Conservation (phyloP, 768 basidiomycete species). For the Tulasnella sp. region DNA sequence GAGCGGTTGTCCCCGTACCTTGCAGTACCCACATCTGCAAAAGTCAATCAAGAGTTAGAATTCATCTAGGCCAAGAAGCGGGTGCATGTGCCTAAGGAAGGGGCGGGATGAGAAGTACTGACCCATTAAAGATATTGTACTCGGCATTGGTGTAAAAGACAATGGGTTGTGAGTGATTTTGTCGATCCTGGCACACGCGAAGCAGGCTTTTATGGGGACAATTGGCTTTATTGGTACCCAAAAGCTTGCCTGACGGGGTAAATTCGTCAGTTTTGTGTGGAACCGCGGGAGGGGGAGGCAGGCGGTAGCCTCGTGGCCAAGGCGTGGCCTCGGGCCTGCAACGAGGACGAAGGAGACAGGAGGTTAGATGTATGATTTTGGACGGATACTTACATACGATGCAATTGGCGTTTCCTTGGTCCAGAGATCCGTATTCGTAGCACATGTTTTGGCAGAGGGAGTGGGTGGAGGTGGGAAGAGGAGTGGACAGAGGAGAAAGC, state of each 20-base stretch:
- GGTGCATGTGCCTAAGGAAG: not conserved
- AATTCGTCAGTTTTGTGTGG: slow-evolving; percentile 6
- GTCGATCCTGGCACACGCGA: slow-evolving; percentile 14
- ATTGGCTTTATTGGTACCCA: not conserved
- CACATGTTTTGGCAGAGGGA: slow-evolving; percentile 2
- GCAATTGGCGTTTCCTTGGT: slow-evolving; percentile 4
- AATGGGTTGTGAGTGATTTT: slow-evolving; percentile 23
- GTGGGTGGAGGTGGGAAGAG: not conserved
- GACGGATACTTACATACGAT: slow-evolving; percentile 9
- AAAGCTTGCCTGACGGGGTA: slow-evolving; percentile 12
- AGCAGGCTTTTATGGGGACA: slow-evolving; percentile 10
- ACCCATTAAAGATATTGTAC: slow-evolving; percentile 18
- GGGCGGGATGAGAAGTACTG: not conserved
- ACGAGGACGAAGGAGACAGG: slow-evolving; percentile 6
- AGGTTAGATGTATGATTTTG: not conserved
- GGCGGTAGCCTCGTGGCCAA: slow-evolving; percentile 8
- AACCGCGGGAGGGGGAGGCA: not conserved
- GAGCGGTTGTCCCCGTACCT: slow-evolving; percentile 37
- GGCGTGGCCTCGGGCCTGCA: slow-evolving; percentile 10
- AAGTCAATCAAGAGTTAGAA: not conserved
- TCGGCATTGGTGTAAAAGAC: slow-evolving; percentile 79
- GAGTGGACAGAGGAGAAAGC: not conserved
- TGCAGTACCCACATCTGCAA: slow-evolving; percentile 85
- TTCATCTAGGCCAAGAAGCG: not conserved
- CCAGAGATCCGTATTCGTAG: slow-evolving; percentile 11